phyloP scores from a whole-genome alignment of 495 filamentous ascomycete genomes.

The Penicillium turbatum region DNA sequence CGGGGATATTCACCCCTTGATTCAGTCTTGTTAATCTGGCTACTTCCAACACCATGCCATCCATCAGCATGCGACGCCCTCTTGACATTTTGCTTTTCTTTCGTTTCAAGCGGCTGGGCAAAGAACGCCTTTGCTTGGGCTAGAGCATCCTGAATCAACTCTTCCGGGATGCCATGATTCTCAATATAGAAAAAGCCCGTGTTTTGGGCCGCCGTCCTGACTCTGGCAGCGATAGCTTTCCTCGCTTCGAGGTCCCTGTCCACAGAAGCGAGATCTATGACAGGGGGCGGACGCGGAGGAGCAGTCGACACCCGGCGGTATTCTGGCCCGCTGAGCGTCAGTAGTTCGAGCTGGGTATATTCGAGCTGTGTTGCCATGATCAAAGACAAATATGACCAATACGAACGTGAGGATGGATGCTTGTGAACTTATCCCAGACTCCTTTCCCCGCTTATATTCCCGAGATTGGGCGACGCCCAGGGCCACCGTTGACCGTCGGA shows the following conservation, averaged over 20 bases:
- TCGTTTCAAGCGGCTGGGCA: slow-evolving; percentile 34
- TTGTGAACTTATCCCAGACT: neutral
- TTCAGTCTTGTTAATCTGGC: slow-evolving; percentile 28
- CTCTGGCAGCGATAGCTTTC: slow-evolving; percentile 34
- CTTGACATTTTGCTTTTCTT: slow-evolving; percentile 30
- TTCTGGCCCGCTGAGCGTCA: slow-evolving; percentile 24
- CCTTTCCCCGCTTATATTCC: neutral
- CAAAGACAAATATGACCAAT: neutral
- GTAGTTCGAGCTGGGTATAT: slow-evolving; percentile 34
- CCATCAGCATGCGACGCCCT: slow-evolving; percentile 29
- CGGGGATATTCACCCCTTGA: slow-evolving; percentile 16
- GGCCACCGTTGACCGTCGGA: slow-evolving; percentile 7
- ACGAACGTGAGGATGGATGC: neutral
- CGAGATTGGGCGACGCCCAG: neutral
- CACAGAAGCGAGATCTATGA: slow-evolving; percentile 47
- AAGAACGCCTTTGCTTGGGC: slow-evolving; percentile 43
- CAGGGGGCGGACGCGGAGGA: slow-evolving; percentile 34
- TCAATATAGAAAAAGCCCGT: slow-evolving; percentile 54
- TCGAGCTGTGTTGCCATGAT: slow-evolving; percentile 1
- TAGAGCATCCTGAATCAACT: slow-evolving; percentile 39
- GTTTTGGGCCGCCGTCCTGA: slow-evolving; percentile 42
- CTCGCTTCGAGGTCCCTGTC: slow-evolving; percentile 36
- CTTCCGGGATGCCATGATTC: slow-evolving; percentile 50
- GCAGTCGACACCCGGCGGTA: slow-evolving; percentile 34
- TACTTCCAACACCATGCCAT: slow-evolving; percentile 25